Evolutionary conservation across 1,139 yeast species (phyloP), one percentile per base, ranked within the genome.

Genomic region (Debaryomycetaceae sp.): DNA sequence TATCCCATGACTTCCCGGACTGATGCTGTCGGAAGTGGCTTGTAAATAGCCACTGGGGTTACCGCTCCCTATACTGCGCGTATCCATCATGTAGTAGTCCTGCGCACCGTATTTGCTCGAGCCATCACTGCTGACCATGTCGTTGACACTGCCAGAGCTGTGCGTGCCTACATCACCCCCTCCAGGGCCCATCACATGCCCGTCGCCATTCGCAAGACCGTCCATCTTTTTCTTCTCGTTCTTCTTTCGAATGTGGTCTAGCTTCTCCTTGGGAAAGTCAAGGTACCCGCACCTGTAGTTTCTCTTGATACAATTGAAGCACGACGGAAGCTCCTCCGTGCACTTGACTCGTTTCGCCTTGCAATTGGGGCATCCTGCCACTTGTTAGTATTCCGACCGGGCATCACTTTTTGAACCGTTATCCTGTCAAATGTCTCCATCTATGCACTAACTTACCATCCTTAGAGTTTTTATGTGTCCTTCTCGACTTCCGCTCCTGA

Each of bases 401-500:
- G n/a, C 5, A 13, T 36, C 33, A 8, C 23, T 22, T 35, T n/a
- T 20, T 27, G 6, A 20, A 17, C 17, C 31, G 14, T 37, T 9
- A 7, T 34, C 13, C 35, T 24, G 24, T n/a, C 13, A 37, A 31
- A 37, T 14, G 24, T n/a, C 14, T 14, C 8, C 31, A 31, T 35
- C 11, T 11, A 8, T 27, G 11, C 11, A 27, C 11, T 11, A 24
- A 58, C 63, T 36, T 59, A 48, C 74, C 78, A 52, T 73, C 78
- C 39, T 75, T 55, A 5, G 77, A 72, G 49, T 73, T 73, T 49
- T 72, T 72, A 47, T 73, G 78, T 23, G 75, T 66, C 48, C 76
- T 59, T 50, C 78, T 61, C 48, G 72, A 68, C 46, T 69, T 69
- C 44, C 76, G 59, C 36, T 43, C 43, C 22, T 39, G 27, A 37